phyloP scores from a whole-genome alignment of 345 rosid species.

The Orychophragmus violaceus region DNA sequence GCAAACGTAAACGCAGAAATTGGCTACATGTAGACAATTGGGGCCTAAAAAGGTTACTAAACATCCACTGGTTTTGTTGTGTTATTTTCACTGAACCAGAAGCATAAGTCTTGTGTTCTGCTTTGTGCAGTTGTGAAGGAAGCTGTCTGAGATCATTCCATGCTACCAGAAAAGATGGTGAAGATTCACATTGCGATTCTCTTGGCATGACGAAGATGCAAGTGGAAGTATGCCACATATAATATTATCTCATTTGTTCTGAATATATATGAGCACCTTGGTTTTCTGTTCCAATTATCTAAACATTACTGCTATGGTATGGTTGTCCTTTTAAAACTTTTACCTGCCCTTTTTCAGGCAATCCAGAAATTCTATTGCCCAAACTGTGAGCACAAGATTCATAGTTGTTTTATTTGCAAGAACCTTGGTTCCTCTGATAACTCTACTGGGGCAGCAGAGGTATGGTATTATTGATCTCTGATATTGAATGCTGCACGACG shows the following conservation, averaged over 20 bases:
- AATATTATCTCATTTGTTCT: background rate
- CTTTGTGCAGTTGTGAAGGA: conserved; percentile 71
- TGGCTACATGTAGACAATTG: background rate
- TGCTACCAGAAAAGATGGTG: conserved; percentile 53
- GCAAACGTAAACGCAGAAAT: background rate
- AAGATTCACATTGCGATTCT: conserved; percentile 54
- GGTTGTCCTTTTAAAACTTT: background rate
- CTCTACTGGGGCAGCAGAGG: conserved; percentile 65
- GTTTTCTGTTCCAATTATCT: background rate
- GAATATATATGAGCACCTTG: background rate
- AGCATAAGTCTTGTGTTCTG: conserved; percentile 19
- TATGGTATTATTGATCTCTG: conserved; percentile 27
- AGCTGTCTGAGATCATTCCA: conserved; percentile 92
- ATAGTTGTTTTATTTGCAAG: conserved; percentile 83
- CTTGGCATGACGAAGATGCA: conserved; percentile 51
- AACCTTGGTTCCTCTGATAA: conserved; percentile 75
- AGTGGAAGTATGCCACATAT: conserved; percentile 53
- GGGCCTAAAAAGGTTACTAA: background rate
- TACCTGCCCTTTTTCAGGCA: conserved; percentile 39
- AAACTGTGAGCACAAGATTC: conserved; percentile 68
- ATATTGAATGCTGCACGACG: conserved; percentile 1
- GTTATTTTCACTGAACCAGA: conserved; percentile 5
- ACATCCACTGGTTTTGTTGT: background rate
- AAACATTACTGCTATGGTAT: background rate
- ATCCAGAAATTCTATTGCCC: conserved; percentile 50